Evolutionary conservation across 1,139 yeast species (phyloP).

Genomic region (Magnusiomyces ingens): DNA sequence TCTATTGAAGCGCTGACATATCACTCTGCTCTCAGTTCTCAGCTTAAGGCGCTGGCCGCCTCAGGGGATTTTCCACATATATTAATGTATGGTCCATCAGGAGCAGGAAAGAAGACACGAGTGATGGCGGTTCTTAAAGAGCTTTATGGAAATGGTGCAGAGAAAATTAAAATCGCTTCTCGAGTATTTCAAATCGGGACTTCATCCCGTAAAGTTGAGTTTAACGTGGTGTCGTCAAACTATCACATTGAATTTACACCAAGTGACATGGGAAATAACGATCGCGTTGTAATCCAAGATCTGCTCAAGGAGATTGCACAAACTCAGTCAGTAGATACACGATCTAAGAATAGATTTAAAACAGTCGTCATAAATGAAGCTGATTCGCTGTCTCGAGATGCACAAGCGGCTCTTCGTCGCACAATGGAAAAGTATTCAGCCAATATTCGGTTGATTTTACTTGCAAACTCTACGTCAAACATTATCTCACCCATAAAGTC

Average conservation of each 20-base stretch:
- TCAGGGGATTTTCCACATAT: constrained; percentile 92
- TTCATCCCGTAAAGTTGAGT: constrained; percentile 70
- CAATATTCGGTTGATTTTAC: constrained; percentile 73
- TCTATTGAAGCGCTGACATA: constrained; percentile 56
- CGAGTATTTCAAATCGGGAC: constrained; percentile 66
- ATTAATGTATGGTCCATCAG: constrained; percentile 89
- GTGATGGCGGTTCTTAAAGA: constrained; percentile 74
- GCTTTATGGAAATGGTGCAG: constrained; percentile 76
- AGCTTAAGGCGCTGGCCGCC: constrained; percentile 48
- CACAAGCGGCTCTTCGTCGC: constrained; percentile 94
- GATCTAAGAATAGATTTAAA: constrained; percentile 71
- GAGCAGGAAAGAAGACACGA: constrained; percentile 95
- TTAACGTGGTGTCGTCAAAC: constrained; percentile 84
- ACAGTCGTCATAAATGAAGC: constrained; percentile 94
- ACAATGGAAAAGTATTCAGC: constrained; percentile 97
- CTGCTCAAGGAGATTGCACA: constrained; percentile 90
- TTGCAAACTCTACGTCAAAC: constrained; percentile 84
- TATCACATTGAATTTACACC: constrained; percentile 95
- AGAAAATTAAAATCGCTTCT: constrained; percentile 81
- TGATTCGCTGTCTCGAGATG: constrained; percentile 85
- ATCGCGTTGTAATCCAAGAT: constrained; percentile 90
- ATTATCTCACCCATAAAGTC: constrained; percentile 93
- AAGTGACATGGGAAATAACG: constrained; percentile 92
- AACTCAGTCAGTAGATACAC: constrained; percentile 83
- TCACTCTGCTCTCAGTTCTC: constrained; percentile 57